phyloP scores from a whole-genome alignment of 2,329 filamentous ascomycete species.

The Penicillium sp. region DNA sequence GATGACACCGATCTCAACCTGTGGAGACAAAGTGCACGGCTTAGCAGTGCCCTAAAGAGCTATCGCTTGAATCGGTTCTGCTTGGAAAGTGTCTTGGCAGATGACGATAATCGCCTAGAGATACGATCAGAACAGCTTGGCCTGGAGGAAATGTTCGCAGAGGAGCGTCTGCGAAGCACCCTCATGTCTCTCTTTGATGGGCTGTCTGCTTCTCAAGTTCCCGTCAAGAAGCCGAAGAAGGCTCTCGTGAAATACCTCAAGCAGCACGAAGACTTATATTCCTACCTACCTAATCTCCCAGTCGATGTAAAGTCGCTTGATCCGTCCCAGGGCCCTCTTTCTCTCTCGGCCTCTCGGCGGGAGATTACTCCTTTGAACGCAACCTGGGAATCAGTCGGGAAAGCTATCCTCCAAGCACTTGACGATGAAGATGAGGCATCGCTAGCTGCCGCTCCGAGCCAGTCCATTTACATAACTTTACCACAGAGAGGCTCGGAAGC shows the following conservation, averaged over 20 bases:
- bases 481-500: slow-evolving; percentile 30
- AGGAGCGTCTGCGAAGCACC: slow-evolving; percentile 48
- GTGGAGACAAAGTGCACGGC: slow-evolving; percentile 57
- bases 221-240: slow-evolving; percentile 48
- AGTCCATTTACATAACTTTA: slow-evolving; percentile 40
- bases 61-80: slow-evolving; percentile 57
- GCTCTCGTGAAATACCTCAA: slow-evolving; percentile 50
- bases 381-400: slow-evolving; percentile 48
- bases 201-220: slow-evolving; percentile 50
- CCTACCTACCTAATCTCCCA: slow-evolving; percentile 39
- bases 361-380: slow-evolving; percentile 31
- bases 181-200: slow-evolving; percentile 51
- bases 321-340: slow-evolving; percentile 33
- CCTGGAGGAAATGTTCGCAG: slow-evolving; percentile 52
- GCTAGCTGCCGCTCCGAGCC: slow-evolving; percentile 30
- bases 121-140: slow-evolving; percentile 54
- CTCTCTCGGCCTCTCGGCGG: slow-evolving; percentile 36
- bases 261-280: slow-evolving; percentile 52
- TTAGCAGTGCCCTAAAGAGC: slow-evolving; percentile 55
- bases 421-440: slow-evolving; percentile 38
- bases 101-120: slow-evolving; percentile 54
- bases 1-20: slow-evolving; percentile 61
- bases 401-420: slow-evolving; percentile 44
- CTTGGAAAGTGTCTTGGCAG: slow-evolving; percentile 59
- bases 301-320: slow-evolving; percentile 27